Evolutionary conservation across 768 basidiomycete species (phyloP).

Genomic region (Cystofilobasidium macerans): DNA sequence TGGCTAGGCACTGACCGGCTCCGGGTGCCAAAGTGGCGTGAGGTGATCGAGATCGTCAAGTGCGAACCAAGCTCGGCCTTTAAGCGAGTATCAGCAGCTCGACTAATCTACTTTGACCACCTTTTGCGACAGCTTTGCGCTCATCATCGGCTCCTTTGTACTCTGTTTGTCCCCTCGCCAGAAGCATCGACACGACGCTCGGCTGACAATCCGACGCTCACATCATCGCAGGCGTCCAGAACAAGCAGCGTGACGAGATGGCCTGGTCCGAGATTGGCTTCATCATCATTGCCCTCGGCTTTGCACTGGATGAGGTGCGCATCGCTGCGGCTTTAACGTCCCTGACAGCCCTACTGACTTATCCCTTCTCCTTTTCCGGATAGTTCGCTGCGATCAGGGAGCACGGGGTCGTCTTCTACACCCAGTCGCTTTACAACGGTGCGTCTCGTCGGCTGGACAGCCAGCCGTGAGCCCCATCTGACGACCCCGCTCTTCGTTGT

Average conservation of each 20-base stretch:
- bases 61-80: not conserved
- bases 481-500: not conserved
- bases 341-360: no score
- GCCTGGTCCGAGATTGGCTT: conserved; percentile 61
- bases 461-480: not conserved
- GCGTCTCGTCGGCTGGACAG: not conserved
- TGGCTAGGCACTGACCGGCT: conserved; percentile 46
- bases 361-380: no score
- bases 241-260: conserved; percentile 46
- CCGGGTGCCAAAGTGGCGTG: conserved; percentile 15
- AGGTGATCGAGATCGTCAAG: conserved; percentile 20
- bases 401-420: conserved; percentile 21
- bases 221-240: conserved; percentile 40
- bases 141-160: conserved; percentile 65
- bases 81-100: not conserved
- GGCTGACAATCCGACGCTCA: not conserved
- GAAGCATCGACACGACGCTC: not conserved
- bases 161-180: conserved; percentile 43
- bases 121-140: conserved; percentile 55
- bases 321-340: no score
- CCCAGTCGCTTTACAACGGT: conserved; percentile 19
- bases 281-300: conserved; percentile 63
- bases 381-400: conserved; percentile 19
- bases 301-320: conserved; percentile 59
- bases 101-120: conserved; percentile 37